Evolutionary conservation across 768 basidiomycete genomes (phyloP).

Genomic region (Tephrocybe sp.): DNA sequence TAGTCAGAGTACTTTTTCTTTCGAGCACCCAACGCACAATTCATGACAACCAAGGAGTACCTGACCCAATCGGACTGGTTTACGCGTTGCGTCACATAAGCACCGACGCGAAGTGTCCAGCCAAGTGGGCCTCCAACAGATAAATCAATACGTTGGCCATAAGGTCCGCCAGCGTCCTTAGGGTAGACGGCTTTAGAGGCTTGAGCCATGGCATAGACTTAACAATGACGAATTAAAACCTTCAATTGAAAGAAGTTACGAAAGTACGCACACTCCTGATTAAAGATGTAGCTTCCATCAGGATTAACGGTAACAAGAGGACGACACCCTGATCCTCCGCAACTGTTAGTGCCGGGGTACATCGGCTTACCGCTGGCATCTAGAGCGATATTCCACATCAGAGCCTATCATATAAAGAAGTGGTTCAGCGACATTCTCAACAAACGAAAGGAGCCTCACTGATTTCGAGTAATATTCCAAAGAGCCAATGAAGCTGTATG

Average conservation of each 20-base stretch:
- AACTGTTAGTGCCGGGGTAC: conserved; percentile 62
- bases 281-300: conserved; percentile 58
- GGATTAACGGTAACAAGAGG: conserved; percentile 65
- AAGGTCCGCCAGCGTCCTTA: conserved; percentile 64
- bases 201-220: conserved; percentile 73
- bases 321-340: conserved; percentile 59
- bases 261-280: conserved; percentile 63
- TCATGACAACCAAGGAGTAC: conserved; percentile 73
- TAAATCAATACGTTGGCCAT: conserved; percentile 64
- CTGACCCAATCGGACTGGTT: conserved; percentile 54
- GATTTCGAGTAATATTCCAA: conserved; percentile 17
- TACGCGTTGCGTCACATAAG: conserved; percentile 58
- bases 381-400: conserved; percentile 79
- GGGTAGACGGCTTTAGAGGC: conserved; percentile 73
- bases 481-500: conserved; percentile 21
- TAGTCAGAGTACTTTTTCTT: not conserved
- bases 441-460: conserved; percentile 5
- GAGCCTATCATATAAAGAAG: conserved; percentile 4
- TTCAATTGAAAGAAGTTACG: not conserved
- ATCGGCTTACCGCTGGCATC: conserved; percentile 60
- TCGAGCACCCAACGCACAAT: conserved; percentile 40
- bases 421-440: conserved; percentile 9
- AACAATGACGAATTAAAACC: not conserved
- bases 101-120: conserved; percentile 63
- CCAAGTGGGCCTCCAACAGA: conserved; percentile 52